Conservation (phyloP, 768 basidiomycete species). For the Panus rudis region DNA sequence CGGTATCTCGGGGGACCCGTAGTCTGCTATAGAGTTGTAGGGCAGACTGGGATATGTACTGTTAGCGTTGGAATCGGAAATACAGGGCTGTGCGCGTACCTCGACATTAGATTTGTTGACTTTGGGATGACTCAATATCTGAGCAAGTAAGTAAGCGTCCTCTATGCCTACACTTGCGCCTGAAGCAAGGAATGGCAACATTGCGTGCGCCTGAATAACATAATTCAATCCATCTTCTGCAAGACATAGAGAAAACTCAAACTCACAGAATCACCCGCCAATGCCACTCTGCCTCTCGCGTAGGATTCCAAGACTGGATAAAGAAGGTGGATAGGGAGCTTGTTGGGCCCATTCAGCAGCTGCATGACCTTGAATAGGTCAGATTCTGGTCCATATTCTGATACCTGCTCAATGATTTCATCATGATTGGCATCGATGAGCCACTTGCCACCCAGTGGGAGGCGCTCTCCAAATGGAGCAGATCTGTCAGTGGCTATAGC, state of each 20-base stretch:
- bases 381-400: too few relatives aligned
- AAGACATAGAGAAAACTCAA: not conserved
- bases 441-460: conserved; percentile 5
- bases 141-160: conserved; percentile 41
- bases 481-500: conserved; percentile 31
- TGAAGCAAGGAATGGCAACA: conserved; percentile 52
- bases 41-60: conserved; percentile 29
- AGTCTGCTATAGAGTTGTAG: conserved; percentile 39
- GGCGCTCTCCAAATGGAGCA: conserved; percentile 12
- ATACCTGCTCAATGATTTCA: too few relatives aligned
- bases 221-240: not conserved
- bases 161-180: conserved; percentile 58
- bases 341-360: conserved; percentile 35
- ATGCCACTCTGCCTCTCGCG: conserved; percentile 37
- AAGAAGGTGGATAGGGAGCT: conserved; percentile 49
- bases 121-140: conserved; percentile 37
- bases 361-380: conserved; percentile 36
- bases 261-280: conserved; percentile 43
- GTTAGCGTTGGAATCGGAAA: not conserved
- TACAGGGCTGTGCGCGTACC: conserved; percentile 21
- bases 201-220: conserved; percentile 39
- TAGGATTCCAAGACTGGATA: conserved; percentile 39
- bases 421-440: too few relatives aligned
- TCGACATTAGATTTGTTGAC: conserved; percentile 34
- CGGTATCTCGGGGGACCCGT: conserved; percentile 41